Conservation (phyloP, 441 rosid genomes). For the Theobroma grandiflorum region DNA sequence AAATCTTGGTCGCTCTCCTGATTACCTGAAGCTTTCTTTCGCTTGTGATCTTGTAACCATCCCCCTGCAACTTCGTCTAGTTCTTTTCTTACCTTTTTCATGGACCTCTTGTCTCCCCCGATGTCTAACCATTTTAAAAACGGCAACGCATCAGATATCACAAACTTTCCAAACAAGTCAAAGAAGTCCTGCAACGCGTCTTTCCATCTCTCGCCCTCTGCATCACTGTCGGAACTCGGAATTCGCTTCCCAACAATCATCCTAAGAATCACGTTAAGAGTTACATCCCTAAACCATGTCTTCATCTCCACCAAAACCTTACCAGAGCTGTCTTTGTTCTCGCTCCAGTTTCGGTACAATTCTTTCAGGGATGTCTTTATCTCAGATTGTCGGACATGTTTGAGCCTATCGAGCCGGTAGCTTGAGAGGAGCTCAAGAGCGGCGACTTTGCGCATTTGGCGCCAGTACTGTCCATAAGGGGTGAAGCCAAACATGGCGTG, state of each 20-base stretch:
- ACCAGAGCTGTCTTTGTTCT: slow-evolving; percentile 14
- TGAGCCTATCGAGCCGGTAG: slow-evolving; percentile 38
- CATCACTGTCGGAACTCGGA: background rate
- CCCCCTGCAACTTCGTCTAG: slow-evolving; percentile 26
- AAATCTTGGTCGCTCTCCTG: slow-evolving; percentile 25
- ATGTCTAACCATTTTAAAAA: slow-evolving; percentile 49
- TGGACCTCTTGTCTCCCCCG: slow-evolving; percentile 36
- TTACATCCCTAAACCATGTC: slow-evolving; percentile 42
- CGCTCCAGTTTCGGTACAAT: slow-evolving; percentile 32
- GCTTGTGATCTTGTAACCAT: slow-evolving; percentile 47
- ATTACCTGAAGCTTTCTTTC: slow-evolving; percentile 6
- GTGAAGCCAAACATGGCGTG: slow-evolving; percentile 37
- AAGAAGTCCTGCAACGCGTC: slow-evolving; percentile 28
- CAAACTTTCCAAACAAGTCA: slow-evolving; percentile 32
- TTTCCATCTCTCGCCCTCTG: slow-evolving; percentile 11
- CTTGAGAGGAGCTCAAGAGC: slow-evolving; percentile 51
- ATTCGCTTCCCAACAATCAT: slow-evolving; percentile 39
- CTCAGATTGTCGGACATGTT: slow-evolving; percentile 38
- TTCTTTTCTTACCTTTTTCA: slow-evolving; percentile 39
- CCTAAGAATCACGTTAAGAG: slow-evolving; percentile 37
- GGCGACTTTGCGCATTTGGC: slow-evolving; percentile 47
- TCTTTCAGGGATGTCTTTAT: slow-evolving; percentile 30
- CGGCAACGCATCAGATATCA: slow-evolving; percentile 42
- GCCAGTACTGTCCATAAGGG: slow-evolving; percentile 52
- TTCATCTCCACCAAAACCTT: slow-evolving; percentile 43